Base-by-base conservation (phyloP, 2,329 filamentous ascomycete genomes). In the Colletotrichum neosansevieriae region DNA sequence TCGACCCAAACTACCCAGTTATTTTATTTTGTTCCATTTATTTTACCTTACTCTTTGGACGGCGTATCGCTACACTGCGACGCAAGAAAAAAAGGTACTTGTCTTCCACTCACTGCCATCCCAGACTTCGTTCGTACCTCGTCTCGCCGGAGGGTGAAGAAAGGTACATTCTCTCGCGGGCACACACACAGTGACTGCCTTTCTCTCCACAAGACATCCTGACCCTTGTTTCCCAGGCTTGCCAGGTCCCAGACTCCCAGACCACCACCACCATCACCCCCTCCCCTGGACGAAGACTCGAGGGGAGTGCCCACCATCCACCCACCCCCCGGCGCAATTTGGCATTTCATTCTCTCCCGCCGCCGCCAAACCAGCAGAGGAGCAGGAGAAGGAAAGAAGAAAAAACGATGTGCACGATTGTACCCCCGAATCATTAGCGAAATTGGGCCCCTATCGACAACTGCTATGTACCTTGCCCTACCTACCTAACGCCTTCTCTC, bases 381-480 rank as follows among this genome's bases (percentile, higher is more conserved):
- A 51, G 24, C 21, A 24, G 7, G 29, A 29, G 17, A 34, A 6
- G 9, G 4, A 24, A 1, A 19, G 4, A 12, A 17, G 13, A 56
- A 49, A 66, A 64, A 61, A 73, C 24, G 24, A 24, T 4, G 72
- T 72, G 70, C 74, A 73, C 71, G 69, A 70, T 64, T 72, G 34
- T 62, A 74, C 73, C 74, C 73, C 74, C 73, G 38, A 53, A 34
- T 74, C 75, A 72, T 78, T 81, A 81, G 79, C 78, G 80, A 82
- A 73, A 82, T 81, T 82, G 75, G 74, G 70, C 75, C 74, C 75
- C 76, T 76, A 77, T 79, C 74, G 51, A 42, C 51, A 11, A 36
- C 62, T 24, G 45, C 47, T 51, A 15, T 40, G 38, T 49, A 29
- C 21, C 49, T 50, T 72, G 71, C 74, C 73, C 17, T 42, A 47